These are phyloP conservation scores for Sarocladium kiliense DNA, from an alignment of 2,329 filamentous ascomycete species.

Conservation along the genomic window DNA sequence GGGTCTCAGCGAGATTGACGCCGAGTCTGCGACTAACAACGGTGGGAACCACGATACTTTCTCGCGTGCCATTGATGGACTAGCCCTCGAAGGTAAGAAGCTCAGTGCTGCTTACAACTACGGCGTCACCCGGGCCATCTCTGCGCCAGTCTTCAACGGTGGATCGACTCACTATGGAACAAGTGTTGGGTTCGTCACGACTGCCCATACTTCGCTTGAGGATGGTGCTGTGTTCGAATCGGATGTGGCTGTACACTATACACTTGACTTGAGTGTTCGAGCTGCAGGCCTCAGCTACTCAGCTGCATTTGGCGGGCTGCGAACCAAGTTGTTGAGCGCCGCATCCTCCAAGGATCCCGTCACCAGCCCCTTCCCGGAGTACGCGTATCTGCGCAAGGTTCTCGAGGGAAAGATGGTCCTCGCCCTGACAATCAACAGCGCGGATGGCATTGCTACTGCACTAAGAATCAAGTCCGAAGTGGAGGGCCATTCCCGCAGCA, in stretches of 20 bases:
- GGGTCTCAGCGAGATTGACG: constrained; percentile 59
- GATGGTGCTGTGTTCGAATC: constrained; percentile 46
- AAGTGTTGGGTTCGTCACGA: constrained; percentile 53
- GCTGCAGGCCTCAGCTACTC: constrained; percentile 48
- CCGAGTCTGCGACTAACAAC: constrained; percentile 50
- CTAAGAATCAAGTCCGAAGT: constrained; percentile 54
- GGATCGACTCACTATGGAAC: constrained; percentile 46
- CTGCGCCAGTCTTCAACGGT: constrained; percentile 43
- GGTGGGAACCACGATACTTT: constrained; percentile 42
- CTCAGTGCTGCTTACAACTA: constrained; percentile 46
- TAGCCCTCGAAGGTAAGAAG: constrained; percentile 51
- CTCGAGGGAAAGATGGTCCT: constrained; percentile 49
- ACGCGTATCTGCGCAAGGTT: constrained; percentile 47
- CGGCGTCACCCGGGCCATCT: constrained; percentile 54
- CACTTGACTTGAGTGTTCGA: constrained; percentile 36
- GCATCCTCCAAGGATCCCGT: constrained; percentile 28
- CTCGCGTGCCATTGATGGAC: constrained; percentile 53
- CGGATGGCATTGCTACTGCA: constrained; percentile 55
- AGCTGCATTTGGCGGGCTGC: constrained; percentile 44
- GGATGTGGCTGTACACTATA: constrained; percentile 55
- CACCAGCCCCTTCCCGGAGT: constrained; percentile 40
- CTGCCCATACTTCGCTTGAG: constrained; percentile 39
- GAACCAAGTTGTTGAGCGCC: constrained; percentile 49
- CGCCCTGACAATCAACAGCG: constrained; percentile 55
- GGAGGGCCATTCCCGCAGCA: constrained; percentile 32